Conservation (phyloP, 1,284 basidiomycete genomes). For the Ganoderma resinaceum region DNA sequence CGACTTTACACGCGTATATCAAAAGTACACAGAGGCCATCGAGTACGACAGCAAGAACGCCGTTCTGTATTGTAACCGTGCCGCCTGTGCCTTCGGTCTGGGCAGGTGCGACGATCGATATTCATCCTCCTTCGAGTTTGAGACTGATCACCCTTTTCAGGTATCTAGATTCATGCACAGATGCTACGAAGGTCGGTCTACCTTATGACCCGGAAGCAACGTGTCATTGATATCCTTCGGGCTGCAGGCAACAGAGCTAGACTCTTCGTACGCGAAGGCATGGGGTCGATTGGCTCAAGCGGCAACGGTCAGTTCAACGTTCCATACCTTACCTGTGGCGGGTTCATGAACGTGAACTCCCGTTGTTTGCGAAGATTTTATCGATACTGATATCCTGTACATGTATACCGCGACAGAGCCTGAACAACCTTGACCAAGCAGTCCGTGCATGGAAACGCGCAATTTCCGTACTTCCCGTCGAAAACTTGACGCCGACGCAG, state of each 20-base stretch:
- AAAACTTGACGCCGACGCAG: constrained; percentile 34
- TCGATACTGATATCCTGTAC: neutral
- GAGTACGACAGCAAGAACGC: constrained; percentile 40
- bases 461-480: constrained; percentile 33
- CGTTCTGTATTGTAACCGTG: constrained; percentile 47
- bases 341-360: neutral
- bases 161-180: constrained; percentile 24
- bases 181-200: constrained; percentile 24
- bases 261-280: constrained; percentile 41
- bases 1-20: constrained; percentile 40
- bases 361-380: no score
- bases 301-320: constrained; percentile 3
- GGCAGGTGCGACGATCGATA: constrained; percentile 25
- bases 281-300: constrained; percentile 8
- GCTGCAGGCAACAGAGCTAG: constrained; percentile 41
- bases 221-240: neutral
- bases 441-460: constrained; percentile 35
- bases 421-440: constrained; percentile 27
- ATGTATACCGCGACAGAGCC: constrained; percentile 17
- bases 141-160: constrained; percentile 10
- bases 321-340: neutral
- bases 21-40: constrained; percentile 46
- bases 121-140: neutral
- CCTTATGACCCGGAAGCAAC: no score
- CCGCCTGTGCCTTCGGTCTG: constrained; percentile 40